These are phyloP conservation scores for Orbilia javanica DNA, from an alignment of 2,329 filamentous ascomycete species.

Conservation along the genomic window DNA sequence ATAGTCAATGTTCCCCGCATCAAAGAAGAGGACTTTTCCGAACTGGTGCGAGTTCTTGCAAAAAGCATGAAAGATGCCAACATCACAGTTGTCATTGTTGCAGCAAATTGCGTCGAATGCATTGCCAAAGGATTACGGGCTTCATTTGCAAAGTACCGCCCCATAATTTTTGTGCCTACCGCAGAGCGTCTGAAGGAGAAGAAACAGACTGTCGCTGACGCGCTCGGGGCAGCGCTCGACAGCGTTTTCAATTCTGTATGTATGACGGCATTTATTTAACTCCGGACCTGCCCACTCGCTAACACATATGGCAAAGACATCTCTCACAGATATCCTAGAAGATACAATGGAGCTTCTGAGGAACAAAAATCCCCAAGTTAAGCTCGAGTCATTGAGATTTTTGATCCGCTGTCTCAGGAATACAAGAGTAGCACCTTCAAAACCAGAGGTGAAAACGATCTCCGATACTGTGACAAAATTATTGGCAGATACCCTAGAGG, in stretches of 20 bases:
- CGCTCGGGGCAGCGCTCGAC: conserved; percentile 86
- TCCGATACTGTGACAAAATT: conserved; percentile 92
- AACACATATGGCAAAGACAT: conserved; percentile 72
- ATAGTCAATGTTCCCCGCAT: conserved; percentile 87
- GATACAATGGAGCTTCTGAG: conserved; percentile 86
- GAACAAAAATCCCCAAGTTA: conserved; percentile 98
- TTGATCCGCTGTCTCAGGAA: conserved; percentile 87
- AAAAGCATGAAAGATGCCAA: conserved; percentile 99
- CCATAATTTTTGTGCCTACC: conserved; percentile 85
- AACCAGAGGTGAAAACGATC: conserved; percentile 84
- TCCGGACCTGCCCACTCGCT: conserved; percentile 19
- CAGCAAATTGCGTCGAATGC: conserved; percentile 90
- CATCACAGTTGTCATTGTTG: conserved; percentile 90
- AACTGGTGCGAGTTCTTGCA: conserved; percentile 84
- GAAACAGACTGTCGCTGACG: conserved; percentile 88
- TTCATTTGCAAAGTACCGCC: conserved; percentile 82
- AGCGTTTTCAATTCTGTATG: conserved; percentile 71
- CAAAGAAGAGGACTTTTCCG: conserved; percentile 88
- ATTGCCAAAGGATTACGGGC: conserved; percentile 86
- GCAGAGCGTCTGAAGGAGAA: conserved; percentile 98
- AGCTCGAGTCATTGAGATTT: conserved; percentile 94
- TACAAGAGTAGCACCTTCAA: conserved; percentile 84
- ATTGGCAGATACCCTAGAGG: conserved; percentile 87
- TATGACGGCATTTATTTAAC: not conserved
- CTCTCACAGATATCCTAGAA: conserved; percentile 86